These are phyloP conservation scores for Pseudozyma sp. DNA, from an alignment of 1,284 basidiomycete genomes.

Conservation along the genomic window DNA sequence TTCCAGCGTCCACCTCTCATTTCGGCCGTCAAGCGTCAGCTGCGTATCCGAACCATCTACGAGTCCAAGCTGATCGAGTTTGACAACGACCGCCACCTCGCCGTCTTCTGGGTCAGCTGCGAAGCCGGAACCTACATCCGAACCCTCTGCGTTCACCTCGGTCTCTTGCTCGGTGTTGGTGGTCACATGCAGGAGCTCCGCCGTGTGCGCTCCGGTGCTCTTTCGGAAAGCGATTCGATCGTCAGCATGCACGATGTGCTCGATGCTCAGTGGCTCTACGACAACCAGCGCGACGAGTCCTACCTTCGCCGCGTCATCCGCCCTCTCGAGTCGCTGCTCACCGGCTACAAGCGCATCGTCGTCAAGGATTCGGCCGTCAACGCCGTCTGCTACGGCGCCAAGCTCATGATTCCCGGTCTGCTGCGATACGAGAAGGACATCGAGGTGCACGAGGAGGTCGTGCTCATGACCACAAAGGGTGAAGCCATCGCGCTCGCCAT, in stretches of 20 bases:
- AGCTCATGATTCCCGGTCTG: conserved; percentile 99
- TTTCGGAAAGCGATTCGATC: conserved; percentile 97
- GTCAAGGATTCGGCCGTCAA: conserved; percentile 99
- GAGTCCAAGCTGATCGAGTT: conserved; percentile 96
- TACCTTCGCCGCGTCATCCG: conserved; percentile 95
- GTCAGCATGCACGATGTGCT: conserved; percentile 99
- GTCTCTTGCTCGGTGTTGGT: conserved; percentile 92
- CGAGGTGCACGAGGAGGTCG: conserved; percentile 94
- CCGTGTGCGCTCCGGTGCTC: conserved; percentile 92
- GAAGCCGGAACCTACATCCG: conserved; percentile 99
- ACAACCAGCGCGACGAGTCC: conserved; percentile 97
- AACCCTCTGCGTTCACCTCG: conserved; percentile 96
- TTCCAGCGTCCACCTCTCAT: conserved; percentile 99
- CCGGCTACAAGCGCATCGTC: conserved; percentile 98
- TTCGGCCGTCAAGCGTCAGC: conserved; percentile 97
- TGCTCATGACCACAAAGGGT: conserved; percentile 99
- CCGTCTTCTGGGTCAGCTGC: conserved; percentile 98
- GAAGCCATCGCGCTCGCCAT: conserved; percentile 95
- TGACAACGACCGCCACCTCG: conserved; percentile 96
- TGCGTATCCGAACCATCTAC: conserved; percentile 97
- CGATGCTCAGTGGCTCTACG: conserved; percentile 98
- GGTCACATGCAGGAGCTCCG: conserved; percentile 99
- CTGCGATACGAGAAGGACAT: conserved; percentile 97
- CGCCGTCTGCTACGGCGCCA: conserved; percentile 98
- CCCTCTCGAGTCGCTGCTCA: conserved; percentile 91